phyloP scores from a whole-genome alignment of 768 basidiomycete species.

The Rhizopogon salebrosus region DNA sequence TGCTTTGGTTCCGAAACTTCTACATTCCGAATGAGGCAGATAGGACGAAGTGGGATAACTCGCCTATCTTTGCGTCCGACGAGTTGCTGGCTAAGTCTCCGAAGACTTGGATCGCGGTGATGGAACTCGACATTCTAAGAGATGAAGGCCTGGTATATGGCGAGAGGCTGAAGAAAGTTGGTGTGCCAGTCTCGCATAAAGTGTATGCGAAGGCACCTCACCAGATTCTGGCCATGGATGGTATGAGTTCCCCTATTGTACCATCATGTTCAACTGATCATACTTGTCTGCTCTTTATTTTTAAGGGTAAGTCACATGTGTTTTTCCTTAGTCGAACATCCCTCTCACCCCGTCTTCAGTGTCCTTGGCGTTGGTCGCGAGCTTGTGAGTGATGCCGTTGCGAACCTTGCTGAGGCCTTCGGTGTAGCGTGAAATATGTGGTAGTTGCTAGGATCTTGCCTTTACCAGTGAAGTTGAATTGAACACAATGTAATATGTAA shows the following conservation, averaged over 20 bases:
- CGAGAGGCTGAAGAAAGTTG: slow-evolving; percentile 47
- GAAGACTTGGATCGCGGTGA: slow-evolving; percentile 60
- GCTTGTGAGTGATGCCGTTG: slow-evolving; percentile 33
- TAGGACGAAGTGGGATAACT: slow-evolving; percentile 63
- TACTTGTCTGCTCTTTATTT: not conserved
- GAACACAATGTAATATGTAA: not conserved
- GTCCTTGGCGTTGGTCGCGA: slow-evolving; percentile 32
- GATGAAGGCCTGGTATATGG: slow-evolving; percentile 67
- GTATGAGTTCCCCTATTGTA: slow-evolving; percentile 30
- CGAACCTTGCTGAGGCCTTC: slow-evolving; percentile 29
- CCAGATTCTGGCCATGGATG: slow-evolving; percentile 73
- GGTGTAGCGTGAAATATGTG: slow-evolving; percentile 8
- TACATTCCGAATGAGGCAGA: slow-evolving; percentile 63
- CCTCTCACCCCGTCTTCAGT: slow-evolving; percentile 22
- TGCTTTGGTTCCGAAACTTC: slow-evolving; percentile 70
- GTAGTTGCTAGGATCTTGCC: not conserved
- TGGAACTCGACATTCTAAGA: slow-evolving; percentile 64
- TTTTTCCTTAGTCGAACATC: not conserved
- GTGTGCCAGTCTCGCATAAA: slow-evolving; percentile 49
- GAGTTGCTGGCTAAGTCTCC: slow-evolving; percentile 49
- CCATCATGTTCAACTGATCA: not conserved
- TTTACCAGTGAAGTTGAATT: not conserved
- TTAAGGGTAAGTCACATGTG: slow-evolving; percentile 17
- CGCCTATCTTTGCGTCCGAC: slow-evolving; percentile 63
- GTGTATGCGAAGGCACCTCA: slow-evolving; percentile 65